Evolutionary conservation across 2,329 filamentous ascomycete genomes (phyloP).

Genomic region (Zymoseptoria brevis): DNA sequence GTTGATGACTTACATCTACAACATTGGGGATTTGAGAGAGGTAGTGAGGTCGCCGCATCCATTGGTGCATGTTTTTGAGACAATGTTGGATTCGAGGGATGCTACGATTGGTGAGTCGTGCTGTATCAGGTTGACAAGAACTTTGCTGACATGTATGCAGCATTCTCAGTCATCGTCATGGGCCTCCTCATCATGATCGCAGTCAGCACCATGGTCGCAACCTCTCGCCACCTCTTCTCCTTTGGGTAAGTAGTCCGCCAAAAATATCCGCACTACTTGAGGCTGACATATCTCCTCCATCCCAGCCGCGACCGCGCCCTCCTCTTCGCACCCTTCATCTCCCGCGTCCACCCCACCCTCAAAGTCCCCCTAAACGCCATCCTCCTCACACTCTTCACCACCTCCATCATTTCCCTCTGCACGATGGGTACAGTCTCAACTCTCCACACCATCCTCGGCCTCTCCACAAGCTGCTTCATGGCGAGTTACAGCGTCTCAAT

Average conservation of each 20-base stretch:
- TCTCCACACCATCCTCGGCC: constrained; percentile 36
- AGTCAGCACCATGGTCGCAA: constrained; percentile 32
- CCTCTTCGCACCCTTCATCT: constrained; percentile 33
- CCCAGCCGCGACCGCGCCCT: constrained; percentile 32
- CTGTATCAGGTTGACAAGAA: background rate
- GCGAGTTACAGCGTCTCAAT: constrained; percentile 35
- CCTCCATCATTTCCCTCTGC: constrained; percentile 25
- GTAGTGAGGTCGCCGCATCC: constrained; percentile 22
- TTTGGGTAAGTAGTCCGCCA: constrained; percentile 38
- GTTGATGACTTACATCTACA: constrained; percentile 30
- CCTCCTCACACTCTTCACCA: constrained; percentile 23
- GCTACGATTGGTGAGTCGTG: background rate
- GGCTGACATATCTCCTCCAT: constrained; percentile 11
- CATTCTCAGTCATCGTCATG: constrained; percentile 27
- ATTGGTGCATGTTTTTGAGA: constrained; percentile 30
- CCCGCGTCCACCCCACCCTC: constrained; percentile 13
- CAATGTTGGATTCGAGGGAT: background rate
- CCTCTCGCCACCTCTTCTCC: constrained; percentile 32
- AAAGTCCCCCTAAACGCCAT: constrained; percentile 25
- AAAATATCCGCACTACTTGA: no score
- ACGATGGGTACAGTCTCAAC: constrained; percentile 31
- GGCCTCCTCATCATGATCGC: constrained; percentile 32
- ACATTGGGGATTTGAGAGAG: constrained; percentile 28
- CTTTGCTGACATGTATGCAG: constrained; percentile 2
- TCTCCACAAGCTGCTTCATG: constrained; percentile 35